phyloP scores from a whole-genome alignment of 371 early-diverging fungal species.

The Rozella allomycis region DNA sequence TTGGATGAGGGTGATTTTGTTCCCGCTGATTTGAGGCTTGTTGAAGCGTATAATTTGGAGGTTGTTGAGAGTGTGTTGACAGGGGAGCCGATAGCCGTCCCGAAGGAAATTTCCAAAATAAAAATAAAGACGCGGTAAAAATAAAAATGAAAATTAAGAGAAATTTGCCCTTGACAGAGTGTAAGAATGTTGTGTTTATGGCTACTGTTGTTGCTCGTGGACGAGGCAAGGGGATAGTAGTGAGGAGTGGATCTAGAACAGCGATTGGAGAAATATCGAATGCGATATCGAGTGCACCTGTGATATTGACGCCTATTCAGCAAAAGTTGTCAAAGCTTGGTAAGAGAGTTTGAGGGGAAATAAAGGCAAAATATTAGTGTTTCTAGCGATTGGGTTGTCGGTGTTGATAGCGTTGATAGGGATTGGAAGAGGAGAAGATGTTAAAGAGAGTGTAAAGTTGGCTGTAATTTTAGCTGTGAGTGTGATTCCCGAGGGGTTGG shows the following conservation, averaged over 20 bases:
- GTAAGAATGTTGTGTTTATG: slow-evolving; percentile 68
- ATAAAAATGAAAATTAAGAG: too few species aligned
- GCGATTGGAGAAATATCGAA: slow-evolving; percentile 20
- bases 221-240: slow-evolving; percentile 56
- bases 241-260: slow-evolving; percentile 62
- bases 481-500: slow-evolving; percentile 85
- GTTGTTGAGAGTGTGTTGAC: slow-evolving; percentile 66
- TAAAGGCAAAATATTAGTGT: slow-evolving; percentile 43
- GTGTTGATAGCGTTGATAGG: slow-evolving; percentile 59
- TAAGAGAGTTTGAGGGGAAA: too few species aligned
- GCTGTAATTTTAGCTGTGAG: slow-evolving; percentile 54
- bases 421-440: slow-evolving; percentile 35
- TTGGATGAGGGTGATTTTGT: slow-evolving; percentile 69
- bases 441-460: slow-evolving; percentile 31
- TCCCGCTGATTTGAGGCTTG: slow-evolving; percentile 63
- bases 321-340: slow-evolving; percentile 47
- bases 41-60: slow-evolving; percentile 53
- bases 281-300: slow-evolving; percentile 23
- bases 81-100: slow-evolving; percentile 53
- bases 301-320: slow-evolving; percentile 49
- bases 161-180: slow-evolving; percentile 52
- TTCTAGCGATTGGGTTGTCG: slow-evolving; percentile 46
- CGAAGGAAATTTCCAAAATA: slow-evolving; percentile 38
- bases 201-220: slow-evolving; percentile 52
- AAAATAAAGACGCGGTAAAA: too few species aligned